These are phyloP conservation scores for Solanum virginianum DNA, from an alignment of 257 asterid genomes.

Conservation along the genomic window DNA sequence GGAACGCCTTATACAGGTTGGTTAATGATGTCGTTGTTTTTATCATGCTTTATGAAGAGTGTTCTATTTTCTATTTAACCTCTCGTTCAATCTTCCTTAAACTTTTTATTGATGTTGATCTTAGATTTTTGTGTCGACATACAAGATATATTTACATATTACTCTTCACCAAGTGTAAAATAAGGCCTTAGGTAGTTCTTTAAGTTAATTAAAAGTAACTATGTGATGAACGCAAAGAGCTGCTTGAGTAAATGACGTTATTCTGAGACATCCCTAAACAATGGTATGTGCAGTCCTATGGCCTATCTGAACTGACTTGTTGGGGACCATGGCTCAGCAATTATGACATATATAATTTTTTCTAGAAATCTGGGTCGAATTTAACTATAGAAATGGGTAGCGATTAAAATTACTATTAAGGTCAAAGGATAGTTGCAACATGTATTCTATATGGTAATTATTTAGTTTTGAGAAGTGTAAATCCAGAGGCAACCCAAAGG, in stretches of 20 bases:
- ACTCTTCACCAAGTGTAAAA: background rate
- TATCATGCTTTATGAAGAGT: background rate
- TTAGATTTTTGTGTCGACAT: background rate
- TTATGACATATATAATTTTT: background rate
- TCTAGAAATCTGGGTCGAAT: background rate
- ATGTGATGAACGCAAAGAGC: background rate
- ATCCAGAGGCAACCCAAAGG: background rate
- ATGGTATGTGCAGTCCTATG: background rate
- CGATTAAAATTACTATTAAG: background rate
- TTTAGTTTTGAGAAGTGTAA: background rate
- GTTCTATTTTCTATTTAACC: background rate
- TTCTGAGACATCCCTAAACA: background rate
- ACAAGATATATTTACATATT: background rate
- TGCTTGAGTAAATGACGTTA: background rate
- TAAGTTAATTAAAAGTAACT: background rate
- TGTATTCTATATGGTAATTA: background rate
- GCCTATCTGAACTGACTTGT: background rate
- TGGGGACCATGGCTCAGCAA: background rate
- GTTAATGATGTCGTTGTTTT: background rate
- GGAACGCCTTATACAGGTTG: slow-evolving; percentile 93
- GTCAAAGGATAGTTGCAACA: background rate
- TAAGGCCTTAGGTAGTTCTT: background rate
- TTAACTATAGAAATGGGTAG: background rate
- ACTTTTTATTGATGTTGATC: background rate
- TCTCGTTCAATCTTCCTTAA: background rate